Base-by-base conservation (phyloP, 495 filamentous ascomycete species). In the Peziza echinospora region DNA sequence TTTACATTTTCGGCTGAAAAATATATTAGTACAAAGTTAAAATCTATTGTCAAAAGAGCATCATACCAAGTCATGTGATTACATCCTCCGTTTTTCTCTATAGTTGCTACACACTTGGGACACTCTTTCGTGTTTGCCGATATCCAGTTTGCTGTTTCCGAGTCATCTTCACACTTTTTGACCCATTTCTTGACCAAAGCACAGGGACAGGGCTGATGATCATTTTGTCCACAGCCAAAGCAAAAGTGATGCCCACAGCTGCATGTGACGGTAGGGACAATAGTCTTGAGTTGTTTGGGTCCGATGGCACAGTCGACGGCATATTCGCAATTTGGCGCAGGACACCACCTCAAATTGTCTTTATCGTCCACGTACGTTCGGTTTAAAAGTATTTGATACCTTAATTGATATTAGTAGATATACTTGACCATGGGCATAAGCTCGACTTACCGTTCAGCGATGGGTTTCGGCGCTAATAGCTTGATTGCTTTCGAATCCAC, bases 81-180 rank as follows among this genome's bases (percentile, higher is more conserved):
- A 65, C 89, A 97, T 5, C 89, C 89, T 16, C 89, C 89, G 52
- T 97, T 97, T 70, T 97, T 97, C 67, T 97, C 89, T 43, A 97
- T 97, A 1, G 91, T 96, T 5, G 89, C 94, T 48, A 78, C 69
- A 63, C 89, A 97, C 59, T 80, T 89, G 0, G 91, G 86, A 51
- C 89, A 97, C 60, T 97, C 89, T 59, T 97, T 97, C 11, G 89
- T 97, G 59, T 97, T 92, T 30, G 89, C 89, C 0, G 89, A 93
- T 47, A 97, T 97, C 89, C 89, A 97, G 64, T 97, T 97, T 5
- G 89, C 85, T 1, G 89, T 97, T 60, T 97, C 89, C 2, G 84
- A 93, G 58, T 97, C 89, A 56, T 97, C 89, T 52, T 87, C 91
- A 62, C 89, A 97, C 58, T 97, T 97, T 68, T 96, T 86, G 11